phyloP scores from a whole-genome alignment of 495 filamentous ascomycete genomes.

The Mycothermus thermophilus region DNA sequence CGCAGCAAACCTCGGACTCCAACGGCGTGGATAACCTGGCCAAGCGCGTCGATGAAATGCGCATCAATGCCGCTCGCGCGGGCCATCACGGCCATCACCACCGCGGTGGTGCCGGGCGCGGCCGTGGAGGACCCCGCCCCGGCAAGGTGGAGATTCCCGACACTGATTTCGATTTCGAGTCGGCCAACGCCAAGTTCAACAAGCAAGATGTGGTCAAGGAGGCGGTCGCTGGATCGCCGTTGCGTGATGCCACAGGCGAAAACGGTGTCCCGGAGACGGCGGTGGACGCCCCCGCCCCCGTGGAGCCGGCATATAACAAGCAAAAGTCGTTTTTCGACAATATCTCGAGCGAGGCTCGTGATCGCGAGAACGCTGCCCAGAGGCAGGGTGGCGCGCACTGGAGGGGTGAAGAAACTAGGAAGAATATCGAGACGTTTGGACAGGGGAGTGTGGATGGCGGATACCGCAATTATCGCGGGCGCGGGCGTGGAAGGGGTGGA shows the following conservation, averaged over 20 bases:
- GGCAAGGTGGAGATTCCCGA: slow-evolving; percentile 76
- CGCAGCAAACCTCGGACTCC: slow-evolving; percentile 34
- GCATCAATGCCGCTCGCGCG: slow-evolving; percentile 41
- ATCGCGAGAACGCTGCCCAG: slow-evolving; percentile 55
- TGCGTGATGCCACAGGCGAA: slow-evolving; percentile 39
- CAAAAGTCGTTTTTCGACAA: slow-evolving; percentile 88
- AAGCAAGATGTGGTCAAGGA: slow-evolving; percentile 92
- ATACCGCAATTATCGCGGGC: slow-evolving; percentile 60
- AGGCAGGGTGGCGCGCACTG: slow-evolving; percentile 77
- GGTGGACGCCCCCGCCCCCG: slow-evolving; percentile 24
- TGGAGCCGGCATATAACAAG: slow-evolving; percentile 60
- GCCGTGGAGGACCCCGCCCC: slow-evolving; percentile 33
- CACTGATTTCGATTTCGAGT: slow-evolving; percentile 85
- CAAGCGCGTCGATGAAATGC: slow-evolving; percentile 78
- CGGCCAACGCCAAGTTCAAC: slow-evolving; percentile 93
- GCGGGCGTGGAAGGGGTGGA: slow-evolving; percentile 50
- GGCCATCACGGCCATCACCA: slow-evolving; percentile 31
- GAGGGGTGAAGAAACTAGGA: slow-evolving; percentile 81
- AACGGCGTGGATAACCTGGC: slow-evolving; percentile 60
- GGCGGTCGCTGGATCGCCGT: slow-evolving; percentile 65
- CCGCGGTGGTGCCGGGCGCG: slow-evolving; percentile 39
- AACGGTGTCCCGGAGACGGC: slow-evolving; percentile 17
- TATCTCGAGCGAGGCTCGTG: slow-evolving; percentile 83
- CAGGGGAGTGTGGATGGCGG: slow-evolving; percentile 86
- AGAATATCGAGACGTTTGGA: slow-evolving; percentile 98